A percentile compares a stretch with the other conserved stretches of the same genome.
Evolutionary conservation across 2,329 filamentous ascomycete species (phyloP).

Genomic region (Hymenoscyphus scutula): DNA sequence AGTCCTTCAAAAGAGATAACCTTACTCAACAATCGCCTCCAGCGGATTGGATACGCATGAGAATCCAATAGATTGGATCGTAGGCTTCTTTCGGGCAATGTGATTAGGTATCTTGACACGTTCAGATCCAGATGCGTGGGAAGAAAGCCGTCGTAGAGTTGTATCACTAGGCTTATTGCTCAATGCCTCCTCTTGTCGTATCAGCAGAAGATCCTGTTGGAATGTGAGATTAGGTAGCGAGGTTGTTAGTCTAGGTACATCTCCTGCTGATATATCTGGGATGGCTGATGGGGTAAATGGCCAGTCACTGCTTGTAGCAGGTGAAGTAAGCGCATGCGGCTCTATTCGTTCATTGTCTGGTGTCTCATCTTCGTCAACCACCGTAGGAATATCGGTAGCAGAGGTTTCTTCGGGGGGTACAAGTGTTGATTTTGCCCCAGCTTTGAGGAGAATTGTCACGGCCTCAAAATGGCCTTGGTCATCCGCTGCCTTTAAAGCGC

Average conservation of each 20-base stretch:
- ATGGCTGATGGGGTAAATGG: too few relatives aligned
- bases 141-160: background rate
- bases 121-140: background rate
- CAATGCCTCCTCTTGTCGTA: too few relatives aligned
- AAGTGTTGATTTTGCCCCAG: conserved; percentile 6
- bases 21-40: conserved; percentile 7
- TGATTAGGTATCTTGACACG: too few relatives aligned
- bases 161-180: background rate
- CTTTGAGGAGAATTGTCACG: conserved; percentile 11
- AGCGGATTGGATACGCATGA: background rate
- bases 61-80: background rate
- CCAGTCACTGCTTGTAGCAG: background rate
- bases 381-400: background rate
- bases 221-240: too few relatives aligned
- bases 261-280: too few relatives aligned
- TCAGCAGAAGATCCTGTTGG: too few relatives aligned
- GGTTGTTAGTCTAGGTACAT: too few relatives aligned
- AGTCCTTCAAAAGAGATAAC: background rate
- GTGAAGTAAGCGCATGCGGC: background rate
- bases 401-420: background rate
- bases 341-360: background rate
- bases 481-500: conserved; percentile 11
- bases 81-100: background rate
- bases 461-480: conserved; percentile 14
- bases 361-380: background rate